Conservation (phyloP, 2,329 filamentous ascomycete species). For the Verticillium nonalfalfae region DNA sequence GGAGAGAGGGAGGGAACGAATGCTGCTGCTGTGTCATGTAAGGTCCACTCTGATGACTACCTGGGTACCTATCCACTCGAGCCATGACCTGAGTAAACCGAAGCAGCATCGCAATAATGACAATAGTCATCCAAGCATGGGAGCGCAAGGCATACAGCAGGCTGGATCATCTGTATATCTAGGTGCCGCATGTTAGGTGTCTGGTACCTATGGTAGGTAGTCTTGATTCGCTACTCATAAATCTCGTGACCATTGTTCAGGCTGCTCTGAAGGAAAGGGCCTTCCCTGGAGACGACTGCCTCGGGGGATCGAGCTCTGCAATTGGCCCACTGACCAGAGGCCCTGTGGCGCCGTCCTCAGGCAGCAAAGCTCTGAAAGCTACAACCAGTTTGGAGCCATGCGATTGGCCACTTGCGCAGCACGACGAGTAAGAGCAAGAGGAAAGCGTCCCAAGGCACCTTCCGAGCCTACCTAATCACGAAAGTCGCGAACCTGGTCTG, state of each 20-base stretch:
- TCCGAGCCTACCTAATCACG: neutral
- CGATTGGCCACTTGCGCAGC: neutral
- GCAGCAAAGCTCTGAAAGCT: neutral
- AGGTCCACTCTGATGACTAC: neutral
- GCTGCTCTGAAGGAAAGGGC: neutral
- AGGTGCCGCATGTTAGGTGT: too few species aligned
- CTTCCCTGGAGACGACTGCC: neutral
- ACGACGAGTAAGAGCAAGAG: neutral
- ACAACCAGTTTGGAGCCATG: neutral
- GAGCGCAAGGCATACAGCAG: too few species aligned
- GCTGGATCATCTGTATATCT: too few species aligned
- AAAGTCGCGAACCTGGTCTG: neutral
- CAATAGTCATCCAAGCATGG: too few species aligned
- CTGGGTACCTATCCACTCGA: too few species aligned
- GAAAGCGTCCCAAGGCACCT: neutral
- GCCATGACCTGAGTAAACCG: too few species aligned
- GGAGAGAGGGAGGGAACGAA: neutral
- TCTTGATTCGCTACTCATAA: too few species aligned
- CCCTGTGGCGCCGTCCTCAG: neutral
- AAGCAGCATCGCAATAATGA: too few species aligned
- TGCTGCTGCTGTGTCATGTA: neutral
- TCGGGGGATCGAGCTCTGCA: neutral
- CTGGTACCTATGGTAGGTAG: too few species aligned
- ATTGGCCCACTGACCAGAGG: neutral
- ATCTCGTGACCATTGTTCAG: neutral